Evolutionary conservation across 306 rosid species (phyloP).

Genomic region (Clitoria ternatea): DNA sequence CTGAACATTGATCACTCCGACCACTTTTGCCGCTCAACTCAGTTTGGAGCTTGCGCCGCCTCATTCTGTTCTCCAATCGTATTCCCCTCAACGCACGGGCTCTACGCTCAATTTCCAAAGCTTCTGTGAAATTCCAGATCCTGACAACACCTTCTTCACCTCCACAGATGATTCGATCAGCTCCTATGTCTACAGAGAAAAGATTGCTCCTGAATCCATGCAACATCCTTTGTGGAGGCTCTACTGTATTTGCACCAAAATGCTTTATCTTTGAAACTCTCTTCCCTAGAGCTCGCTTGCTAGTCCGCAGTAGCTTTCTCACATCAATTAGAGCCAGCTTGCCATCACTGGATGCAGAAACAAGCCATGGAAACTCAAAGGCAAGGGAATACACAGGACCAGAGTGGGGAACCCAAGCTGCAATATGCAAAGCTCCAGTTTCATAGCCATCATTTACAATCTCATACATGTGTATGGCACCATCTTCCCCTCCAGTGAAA

Average conservation of each 20-base stretch:
- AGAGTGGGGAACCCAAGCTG: constrained; percentile 82
- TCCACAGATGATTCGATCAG: constrained; percentile 90
- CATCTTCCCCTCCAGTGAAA: constrained; percentile 94
- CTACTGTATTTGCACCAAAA: constrained; percentile 35
- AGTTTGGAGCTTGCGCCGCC: constrained; percentile 61
- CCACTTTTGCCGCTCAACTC: constrained; percentile 54
- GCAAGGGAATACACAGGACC: constrained; percentile 82
- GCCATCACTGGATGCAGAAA: constrained; percentile 88
- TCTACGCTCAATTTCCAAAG: constrained; percentile 72
- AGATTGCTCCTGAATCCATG: constrained; percentile 75
- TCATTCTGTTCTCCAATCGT: constrained; percentile 78
- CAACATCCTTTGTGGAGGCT: constrained; percentile 92
- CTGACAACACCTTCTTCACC: constrained; percentile 93
- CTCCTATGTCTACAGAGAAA: constrained; percentile 72
- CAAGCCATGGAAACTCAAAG: constrained; percentile 98
- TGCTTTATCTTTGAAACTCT: constrained; percentile 32
- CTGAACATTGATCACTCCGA: constrained; percentile 67
- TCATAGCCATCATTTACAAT: constrained; percentile 33
- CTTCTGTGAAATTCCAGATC: constrained; percentile 90
- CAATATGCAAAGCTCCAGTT: constrained; percentile 35
- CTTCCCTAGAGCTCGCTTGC: constrained; percentile 40
- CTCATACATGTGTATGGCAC: constrained; percentile 82
- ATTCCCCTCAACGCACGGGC: constrained; percentile 59
- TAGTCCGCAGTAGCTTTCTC: constrained; percentile 54
- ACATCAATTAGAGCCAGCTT: constrained; percentile 81